phyloP scores from a whole-genome alignment of 2,329 filamentous ascomycete species.

The Chalaropsis ovoidea region DNA sequence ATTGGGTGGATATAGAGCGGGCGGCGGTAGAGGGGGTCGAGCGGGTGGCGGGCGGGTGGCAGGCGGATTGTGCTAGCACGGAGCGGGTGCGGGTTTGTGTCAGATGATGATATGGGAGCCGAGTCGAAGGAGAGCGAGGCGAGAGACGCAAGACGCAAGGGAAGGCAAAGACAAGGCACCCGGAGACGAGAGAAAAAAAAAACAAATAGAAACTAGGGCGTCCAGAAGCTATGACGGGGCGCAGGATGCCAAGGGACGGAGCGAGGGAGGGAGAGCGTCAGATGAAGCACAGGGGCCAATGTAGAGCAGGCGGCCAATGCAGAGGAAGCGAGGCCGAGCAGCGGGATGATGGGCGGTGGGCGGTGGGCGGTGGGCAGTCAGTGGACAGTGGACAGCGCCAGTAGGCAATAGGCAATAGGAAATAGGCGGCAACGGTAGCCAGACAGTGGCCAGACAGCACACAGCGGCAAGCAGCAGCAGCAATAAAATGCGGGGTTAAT shows the following conservation, averaged over 20 bases:
- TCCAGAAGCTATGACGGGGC: background rate
- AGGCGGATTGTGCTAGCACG: background rate
- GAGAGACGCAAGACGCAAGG: background rate
- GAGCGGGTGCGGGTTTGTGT: background rate
- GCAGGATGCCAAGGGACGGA: background rate
- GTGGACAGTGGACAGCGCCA: too few relatives aligned
- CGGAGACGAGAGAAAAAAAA: background rate
- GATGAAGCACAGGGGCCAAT: too few relatives aligned
- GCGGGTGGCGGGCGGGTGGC: background rate
- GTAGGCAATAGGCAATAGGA: background rate
- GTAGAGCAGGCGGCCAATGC: too few relatives aligned
- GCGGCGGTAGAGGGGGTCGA: background rate
- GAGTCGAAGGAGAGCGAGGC: background rate
- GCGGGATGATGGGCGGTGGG: background rate
- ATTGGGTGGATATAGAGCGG: background rate
- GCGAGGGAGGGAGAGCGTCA: slow-evolving; percentile 2
- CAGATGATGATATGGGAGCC: background rate
- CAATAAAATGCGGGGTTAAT: background rate
- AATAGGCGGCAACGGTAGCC: too few relatives aligned
- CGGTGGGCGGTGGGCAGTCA: too few relatives aligned
- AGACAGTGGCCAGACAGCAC: background rate
- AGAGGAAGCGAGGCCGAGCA: background rate
- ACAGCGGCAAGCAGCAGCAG: background rate
- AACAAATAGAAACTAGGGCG: background rate
- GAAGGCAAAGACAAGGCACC: background rate